Conservation (phyloP, 148 eudicot genomes). For the Cornus kousa region DNA sequence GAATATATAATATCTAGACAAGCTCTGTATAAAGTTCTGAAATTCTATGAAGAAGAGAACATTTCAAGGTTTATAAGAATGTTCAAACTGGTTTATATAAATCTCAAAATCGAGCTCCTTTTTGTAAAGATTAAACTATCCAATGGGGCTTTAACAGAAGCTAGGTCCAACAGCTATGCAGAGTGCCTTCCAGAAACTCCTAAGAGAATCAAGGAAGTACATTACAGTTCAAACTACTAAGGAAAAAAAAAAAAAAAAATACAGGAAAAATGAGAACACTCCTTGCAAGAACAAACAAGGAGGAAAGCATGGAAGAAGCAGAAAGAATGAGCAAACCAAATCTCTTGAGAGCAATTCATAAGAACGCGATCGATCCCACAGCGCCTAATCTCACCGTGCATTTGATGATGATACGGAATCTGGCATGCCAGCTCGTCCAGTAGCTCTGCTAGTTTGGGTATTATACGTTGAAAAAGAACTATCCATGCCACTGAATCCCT, state of each 20-base stretch:
- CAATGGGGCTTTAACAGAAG: no score
- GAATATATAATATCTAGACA: no score
- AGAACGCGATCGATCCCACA: neutral
- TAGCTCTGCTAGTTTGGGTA: constrained; percentile 78
- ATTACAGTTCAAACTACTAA: neutral
- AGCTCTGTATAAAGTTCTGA: no score
- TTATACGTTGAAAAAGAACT: constrained; percentile 39
- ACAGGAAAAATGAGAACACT: no score
- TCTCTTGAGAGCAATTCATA: neutral
- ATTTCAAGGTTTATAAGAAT: no score
- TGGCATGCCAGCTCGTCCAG: constrained; percentile 71
- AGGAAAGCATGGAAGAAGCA: neutral
- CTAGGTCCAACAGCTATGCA: no score
- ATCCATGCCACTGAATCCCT: constrained; percentile 38
- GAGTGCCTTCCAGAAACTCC: no score
- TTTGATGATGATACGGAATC: constrained; percentile 64
- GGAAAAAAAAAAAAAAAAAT: no score
- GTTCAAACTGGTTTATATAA: no score
- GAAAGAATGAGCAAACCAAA: constrained; percentile 7
- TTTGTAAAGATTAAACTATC: no score
- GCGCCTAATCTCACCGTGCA: constrained; percentile 44
- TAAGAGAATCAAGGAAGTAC: neutral
- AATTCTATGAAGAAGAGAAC: no score
- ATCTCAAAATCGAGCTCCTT: no score
- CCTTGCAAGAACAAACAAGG: constrained; percentile 2